Evolutionary conservation across 352 stramenopile genomes (phyloP).

Genomic region (Globisporangium canariense): DNA sequence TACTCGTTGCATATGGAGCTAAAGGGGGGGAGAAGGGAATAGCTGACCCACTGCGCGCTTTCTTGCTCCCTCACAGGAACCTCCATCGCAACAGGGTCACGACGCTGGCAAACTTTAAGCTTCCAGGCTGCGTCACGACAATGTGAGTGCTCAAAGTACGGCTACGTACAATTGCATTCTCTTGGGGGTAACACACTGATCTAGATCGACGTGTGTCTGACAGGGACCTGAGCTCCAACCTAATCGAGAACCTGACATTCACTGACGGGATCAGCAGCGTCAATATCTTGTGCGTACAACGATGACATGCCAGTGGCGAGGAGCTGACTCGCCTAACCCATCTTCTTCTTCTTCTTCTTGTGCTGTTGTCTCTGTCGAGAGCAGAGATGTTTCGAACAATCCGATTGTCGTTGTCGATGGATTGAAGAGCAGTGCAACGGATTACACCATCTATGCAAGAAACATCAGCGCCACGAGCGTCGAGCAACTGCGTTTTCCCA

Average conservation of each 20-base stretch:
- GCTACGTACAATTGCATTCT: too few species aligned
- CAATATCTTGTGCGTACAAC: constrained; percentile 3
- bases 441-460: constrained; percentile 1
- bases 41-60: not conserved
- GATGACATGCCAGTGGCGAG: not conserved
- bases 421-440: not conserved
- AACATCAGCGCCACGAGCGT: constrained; percentile 17
- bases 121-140: constrained; percentile 8
- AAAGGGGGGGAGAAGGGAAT: not conserved
- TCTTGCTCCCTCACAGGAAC: not conserved
- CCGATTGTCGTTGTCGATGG: constrained; percentile 10
- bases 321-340: not conserved
- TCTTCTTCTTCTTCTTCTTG: not conserved
- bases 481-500: constrained; percentile 6
- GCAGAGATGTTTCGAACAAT: constrained; percentile 15
- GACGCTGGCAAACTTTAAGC: constrained; percentile 7
- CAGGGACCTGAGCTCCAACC: constrained; percentile 15
- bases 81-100: constrained; percentile 9
- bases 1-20: too few species aligned
- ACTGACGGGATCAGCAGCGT: constrained; percentile 8
- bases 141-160: constrained; percentile 8
- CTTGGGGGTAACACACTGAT: not conserved
- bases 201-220: not conserved
- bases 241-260: constrained; percentile 12
- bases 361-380: not conserved